Conservation (phyloP, 1,284 basidiomycete genomes). For the Apiotrichum mycotoxinovorans region DNA sequence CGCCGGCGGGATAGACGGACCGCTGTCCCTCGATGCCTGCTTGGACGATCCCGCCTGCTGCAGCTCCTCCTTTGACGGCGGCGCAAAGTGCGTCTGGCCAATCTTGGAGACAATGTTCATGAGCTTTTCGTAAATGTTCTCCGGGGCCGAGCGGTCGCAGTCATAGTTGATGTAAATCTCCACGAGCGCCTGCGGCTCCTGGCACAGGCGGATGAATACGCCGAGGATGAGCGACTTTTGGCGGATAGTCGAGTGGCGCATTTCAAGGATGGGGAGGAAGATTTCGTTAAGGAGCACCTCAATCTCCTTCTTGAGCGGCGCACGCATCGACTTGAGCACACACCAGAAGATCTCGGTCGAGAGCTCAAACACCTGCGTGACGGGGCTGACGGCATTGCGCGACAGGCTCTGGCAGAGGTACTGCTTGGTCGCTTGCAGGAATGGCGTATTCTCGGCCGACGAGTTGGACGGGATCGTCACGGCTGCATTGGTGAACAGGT, state of each 20-base stretch:
- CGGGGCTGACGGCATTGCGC: conserved; percentile 91
- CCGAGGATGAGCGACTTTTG: conserved; percentile 88
- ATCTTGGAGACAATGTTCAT: conserved; percentile 94
- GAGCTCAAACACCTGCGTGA: conserved; percentile 95
- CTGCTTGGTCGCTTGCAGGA: conserved; percentile 88
- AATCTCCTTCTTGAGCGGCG: conserved; percentile 99
- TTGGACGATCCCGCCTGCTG: conserved; percentile 24
- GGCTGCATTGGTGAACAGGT: conserved; percentile 76
- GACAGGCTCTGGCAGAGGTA: conserved; percentile 91
- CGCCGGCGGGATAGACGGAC: conserved; percentile 57
- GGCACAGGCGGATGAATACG: conserved; percentile 79
- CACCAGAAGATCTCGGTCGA: conserved; percentile 99
- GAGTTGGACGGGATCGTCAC: conserved; percentile 85
- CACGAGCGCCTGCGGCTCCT: conserved; percentile 92
- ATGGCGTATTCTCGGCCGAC: conserved; percentile 76
- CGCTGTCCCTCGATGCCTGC: conserved; percentile 44
- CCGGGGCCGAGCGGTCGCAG: conserved; percentile 84
- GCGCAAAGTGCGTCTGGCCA: conserved; percentile 64
- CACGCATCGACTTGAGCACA: conserved; percentile 86
- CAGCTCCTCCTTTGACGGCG: conserved; percentile 51
- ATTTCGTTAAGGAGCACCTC: conserved; percentile 98
- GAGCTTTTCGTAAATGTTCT: conserved; percentile 94
- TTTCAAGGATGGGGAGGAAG: conserved; percentile 97
- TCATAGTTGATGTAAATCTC: conserved; percentile 98
- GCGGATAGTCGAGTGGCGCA: conserved; percentile 91